Evolutionary conservation across 148 eudicot species (phyloP).

Genomic region (Euryodendron excelsum): DNA sequence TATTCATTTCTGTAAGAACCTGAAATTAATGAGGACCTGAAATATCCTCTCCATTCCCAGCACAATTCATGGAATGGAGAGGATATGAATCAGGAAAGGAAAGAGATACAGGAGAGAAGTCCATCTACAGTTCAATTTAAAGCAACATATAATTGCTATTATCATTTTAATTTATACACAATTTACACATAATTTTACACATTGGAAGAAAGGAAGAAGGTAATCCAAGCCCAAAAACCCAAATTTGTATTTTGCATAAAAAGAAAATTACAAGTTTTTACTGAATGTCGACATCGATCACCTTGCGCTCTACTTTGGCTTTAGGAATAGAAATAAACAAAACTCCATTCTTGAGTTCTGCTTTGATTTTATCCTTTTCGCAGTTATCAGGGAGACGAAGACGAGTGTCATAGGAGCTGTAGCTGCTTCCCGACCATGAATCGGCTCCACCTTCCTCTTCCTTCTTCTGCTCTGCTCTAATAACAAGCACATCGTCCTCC

Average conservation of each 20-base stretch:
- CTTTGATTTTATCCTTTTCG: constrained; percentile 58
- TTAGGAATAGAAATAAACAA: constrained; percentile 60
- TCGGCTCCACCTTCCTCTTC: constrained; percentile 36
- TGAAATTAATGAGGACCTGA: too few relatives aligned
- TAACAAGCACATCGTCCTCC: constrained; percentile 57
- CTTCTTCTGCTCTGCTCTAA: constrained; percentile 47
- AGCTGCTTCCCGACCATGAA: constrained; percentile 39
- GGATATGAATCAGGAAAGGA: too few relatives aligned
- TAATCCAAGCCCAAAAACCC: not conserved
- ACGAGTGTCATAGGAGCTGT: constrained; percentile 49
- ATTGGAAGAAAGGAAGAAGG: not conserved
- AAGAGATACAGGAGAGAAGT: too few relatives aligned
- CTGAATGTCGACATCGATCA: constrained; percentile 58
- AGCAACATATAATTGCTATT: not conserved
- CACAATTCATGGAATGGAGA: too few relatives aligned
- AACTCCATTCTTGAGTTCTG: constrained; percentile 74
- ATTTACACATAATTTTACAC: not conserved
- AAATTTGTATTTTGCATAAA: not conserved
- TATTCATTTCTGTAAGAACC: too few relatives aligned
- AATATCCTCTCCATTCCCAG: too few relatives aligned
- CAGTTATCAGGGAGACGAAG: constrained; percentile 63
- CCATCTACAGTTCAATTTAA: too few relatives aligned
- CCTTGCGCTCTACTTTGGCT: constrained; percentile 49
- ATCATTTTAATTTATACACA: too few relatives aligned
- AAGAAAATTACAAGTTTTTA: not conserved